Evolutionary conservation across 129 eudicot species (phyloP).

Genomic region (Flaveria sonorensis): DNA sequence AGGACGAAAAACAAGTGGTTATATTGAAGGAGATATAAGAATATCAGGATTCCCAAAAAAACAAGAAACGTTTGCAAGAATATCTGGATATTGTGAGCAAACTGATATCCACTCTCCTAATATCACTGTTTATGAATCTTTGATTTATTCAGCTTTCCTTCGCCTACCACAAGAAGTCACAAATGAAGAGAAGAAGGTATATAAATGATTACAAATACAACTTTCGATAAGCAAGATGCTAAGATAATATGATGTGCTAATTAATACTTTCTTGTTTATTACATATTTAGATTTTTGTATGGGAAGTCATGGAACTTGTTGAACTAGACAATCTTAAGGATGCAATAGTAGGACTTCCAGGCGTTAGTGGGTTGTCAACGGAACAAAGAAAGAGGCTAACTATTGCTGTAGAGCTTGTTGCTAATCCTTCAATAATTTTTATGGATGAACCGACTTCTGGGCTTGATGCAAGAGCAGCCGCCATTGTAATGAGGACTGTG

Average conservation of each 20-base stretch:
- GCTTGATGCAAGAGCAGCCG: slow-evolving; percentile 98
- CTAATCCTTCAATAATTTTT: slow-evolving; percentile 95
- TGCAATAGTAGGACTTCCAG: slow-evolving; percentile 86
- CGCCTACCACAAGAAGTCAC: slow-evolving; percentile 82
- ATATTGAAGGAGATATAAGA: slow-evolving; percentile 80
- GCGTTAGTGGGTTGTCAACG: slow-evolving; percentile 78
- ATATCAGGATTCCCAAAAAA: slow-evolving; percentile 84
- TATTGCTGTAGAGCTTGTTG: slow-evolving; percentile 95
- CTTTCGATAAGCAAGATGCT: not conserved
- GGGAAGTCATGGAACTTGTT: slow-evolving; percentile 80
- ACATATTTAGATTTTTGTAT: slow-evolving; percentile 60
- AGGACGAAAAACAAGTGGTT: slow-evolving; percentile 93
- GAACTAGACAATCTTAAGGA: slow-evolving; percentile 70
- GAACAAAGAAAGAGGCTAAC: slow-evolving; percentile 93
- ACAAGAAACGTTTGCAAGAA: slow-evolving; percentile 96
- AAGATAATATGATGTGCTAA: not conserved
- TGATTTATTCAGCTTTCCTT: slow-evolving; percentile 82
- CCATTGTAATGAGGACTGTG: slow-evolving; percentile 97
- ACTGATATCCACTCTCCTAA: slow-evolving; percentile 91
- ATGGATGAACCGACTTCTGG: slow-evolving; percentile 99
- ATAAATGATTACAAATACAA: not conserved
- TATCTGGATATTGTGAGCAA: slow-evolving; percentile 94
- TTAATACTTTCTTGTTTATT: not conserved
- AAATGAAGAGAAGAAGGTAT: slow-evolving; percentile 82
- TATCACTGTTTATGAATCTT: slow-evolving; percentile 77